Evolutionary conservation across 2,329 filamentous ascomycete species (phyloP), one percentile per base, ranked within the genome.

Genomic region (Talaromyces amestolkiae): DNA sequence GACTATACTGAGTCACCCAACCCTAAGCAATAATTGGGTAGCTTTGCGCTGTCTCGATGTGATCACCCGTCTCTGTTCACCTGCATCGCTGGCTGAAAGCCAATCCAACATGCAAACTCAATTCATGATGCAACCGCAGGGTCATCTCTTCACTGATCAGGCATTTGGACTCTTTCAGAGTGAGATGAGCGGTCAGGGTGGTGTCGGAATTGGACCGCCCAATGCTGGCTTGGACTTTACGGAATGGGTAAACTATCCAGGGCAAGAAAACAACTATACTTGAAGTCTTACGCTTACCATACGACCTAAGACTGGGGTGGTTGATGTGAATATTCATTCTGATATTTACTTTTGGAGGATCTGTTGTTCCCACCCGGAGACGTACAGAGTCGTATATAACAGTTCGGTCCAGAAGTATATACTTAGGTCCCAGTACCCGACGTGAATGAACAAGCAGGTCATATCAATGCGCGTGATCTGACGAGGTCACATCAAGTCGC

Each of bases 21-120:
- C 77, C 0, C 69, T 79, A 9, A 74, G 73, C 64, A 77, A 73
- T 51, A 80, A 79, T 66, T 73, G 74, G 13, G 74, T 80, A 58
- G 78, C 78, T 24, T 71, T 72, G 10, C 76, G 77, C 37, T 80
- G 78, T 62, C 70, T 77, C 15, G 75, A 78, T 45, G 76, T 79
- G 6, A 73, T 80, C 37, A 75, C 79, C 49, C 70, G 75, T 35
- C 73, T 80, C 35, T 74, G 76, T 60, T 75, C 78, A 6, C 74
- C 78, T 9, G 65, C 73, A 27, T 72, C 33, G 31, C 65, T 31
- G 58, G 67, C 58, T 33, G 68, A 33, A 62, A 69, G 27, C 54
- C 65, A 69, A 47, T 65, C 68, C 13, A 33, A 56, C 3, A 56
- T 64, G 61, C 65, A 66, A 35, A 41, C 22, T 13, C 73, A 74